Conservation (phyloP, 257 asterid genomes). For the Primulina tabacum region DNA sequence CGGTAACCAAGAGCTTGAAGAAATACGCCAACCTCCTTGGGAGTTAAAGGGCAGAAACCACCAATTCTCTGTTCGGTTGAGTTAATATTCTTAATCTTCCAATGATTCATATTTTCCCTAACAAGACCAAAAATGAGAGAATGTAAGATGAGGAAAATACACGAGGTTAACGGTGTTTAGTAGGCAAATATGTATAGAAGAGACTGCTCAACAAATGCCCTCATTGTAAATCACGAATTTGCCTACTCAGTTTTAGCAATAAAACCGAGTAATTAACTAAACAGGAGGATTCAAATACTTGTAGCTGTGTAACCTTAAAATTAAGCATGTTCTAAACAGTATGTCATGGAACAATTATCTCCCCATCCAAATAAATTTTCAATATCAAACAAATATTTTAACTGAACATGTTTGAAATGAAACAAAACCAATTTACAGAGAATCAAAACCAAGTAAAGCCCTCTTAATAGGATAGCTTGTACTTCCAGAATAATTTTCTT, state of each 20-base stretch:
- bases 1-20: conserved; percentile 87
- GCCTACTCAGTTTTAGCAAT: conserved; percentile 19
- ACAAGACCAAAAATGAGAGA: conserved; percentile 15
- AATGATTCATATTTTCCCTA: conserved; percentile 83
- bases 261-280: background rate
- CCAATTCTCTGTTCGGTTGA: conserved; percentile 80
- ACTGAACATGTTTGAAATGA: background rate
- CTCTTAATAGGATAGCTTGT: conserved; percentile 6
- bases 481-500: conserved; percentile 11
- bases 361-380: background rate
- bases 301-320: background rate
- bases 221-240: background rate
- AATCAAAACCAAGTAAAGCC: conserved; percentile 1
- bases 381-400: too few relatives aligned
- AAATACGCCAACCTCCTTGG: conserved; percentile 90
- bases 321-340: conserved; percentile 1
- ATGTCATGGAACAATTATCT: background rate
- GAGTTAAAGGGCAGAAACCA: conserved; percentile 93
- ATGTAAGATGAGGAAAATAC: conserved; percentile 14
- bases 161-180: conserved; percentile 9
- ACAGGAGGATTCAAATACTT: background rate
- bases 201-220: conserved; percentile 18
- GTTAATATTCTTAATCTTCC: conserved; percentile 84
- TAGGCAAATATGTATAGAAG: background rate
- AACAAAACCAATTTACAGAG: background rate